These are phyloP conservation scores for Recurvomyces mirabilis DNA, from an alignment of 495 filamentous ascomycete species.

Conservation along the genomic window DNA sequence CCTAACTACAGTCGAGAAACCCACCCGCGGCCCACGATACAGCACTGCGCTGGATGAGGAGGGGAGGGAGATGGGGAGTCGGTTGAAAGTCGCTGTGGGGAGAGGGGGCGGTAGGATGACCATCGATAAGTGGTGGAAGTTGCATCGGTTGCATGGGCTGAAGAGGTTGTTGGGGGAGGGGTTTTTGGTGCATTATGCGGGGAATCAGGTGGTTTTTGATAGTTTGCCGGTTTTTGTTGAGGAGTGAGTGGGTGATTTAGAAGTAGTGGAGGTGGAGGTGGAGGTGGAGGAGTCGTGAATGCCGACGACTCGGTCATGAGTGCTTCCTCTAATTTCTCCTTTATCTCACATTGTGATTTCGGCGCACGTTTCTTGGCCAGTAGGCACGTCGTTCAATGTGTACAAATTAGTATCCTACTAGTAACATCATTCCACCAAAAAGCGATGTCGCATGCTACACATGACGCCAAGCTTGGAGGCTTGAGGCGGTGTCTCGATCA, in stretches of 20 bases:
- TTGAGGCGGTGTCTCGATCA: too few relatives aligned
- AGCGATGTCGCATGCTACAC: too few relatives aligned
- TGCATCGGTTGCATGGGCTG: constrained; percentile 63
- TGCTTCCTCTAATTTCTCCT: too few relatives aligned
- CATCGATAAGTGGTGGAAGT: constrained; percentile 87
- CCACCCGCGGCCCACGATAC: constrained; percentile 58
- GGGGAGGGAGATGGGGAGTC: constrained; percentile 62
- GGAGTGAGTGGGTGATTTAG: constrained; percentile 7
- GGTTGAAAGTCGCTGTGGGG: constrained; percentile 65
- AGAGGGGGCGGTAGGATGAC: constrained; percentile 49
- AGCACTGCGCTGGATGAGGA: constrained; percentile 62
- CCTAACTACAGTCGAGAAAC: constrained; percentile 70
- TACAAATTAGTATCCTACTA: too few relatives aligned
- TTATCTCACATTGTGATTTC: too few relatives aligned
- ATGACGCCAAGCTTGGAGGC: too few relatives aligned
- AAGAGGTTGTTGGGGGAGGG: constrained; percentile 70
- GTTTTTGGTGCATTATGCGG: constrained; percentile 67
- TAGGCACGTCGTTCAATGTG: too few relatives aligned
- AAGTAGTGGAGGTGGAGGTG: too few relatives aligned
- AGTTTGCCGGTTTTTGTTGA: constrained; percentile 44
- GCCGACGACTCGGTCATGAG: constrained; percentile 2
- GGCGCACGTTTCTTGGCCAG: too few relatives aligned
- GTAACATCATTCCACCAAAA: too few relatives aligned
- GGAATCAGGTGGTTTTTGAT: constrained; percentile 69
- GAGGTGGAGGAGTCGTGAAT: not conserved